Conservation (phyloP, 352 stramenopile genomes). For the Globisporangium recalcitrans region DNA sequence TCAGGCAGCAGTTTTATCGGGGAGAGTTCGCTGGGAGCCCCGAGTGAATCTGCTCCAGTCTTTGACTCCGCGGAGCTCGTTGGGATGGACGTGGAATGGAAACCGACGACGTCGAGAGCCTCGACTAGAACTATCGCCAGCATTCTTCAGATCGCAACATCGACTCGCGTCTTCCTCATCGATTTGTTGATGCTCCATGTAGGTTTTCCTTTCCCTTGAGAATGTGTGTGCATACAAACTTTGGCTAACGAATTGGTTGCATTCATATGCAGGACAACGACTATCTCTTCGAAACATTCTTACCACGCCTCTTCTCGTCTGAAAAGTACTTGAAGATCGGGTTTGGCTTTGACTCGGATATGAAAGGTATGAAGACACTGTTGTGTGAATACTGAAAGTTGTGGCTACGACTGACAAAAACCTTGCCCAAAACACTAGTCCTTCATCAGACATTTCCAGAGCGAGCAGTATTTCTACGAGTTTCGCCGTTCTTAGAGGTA, state of each 20-base stretch:
- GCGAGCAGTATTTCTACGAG: conserved; percentile 25
- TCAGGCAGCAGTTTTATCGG: not conserved
- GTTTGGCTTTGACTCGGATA: conserved; percentile 64
- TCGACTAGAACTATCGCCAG: conserved; percentile 37
- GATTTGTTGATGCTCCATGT: conserved; percentile 59
- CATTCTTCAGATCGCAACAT: conserved; percentile 57
- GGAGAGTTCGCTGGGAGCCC: not conserved
- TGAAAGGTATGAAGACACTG: conserved; percentile 39
- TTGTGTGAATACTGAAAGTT: not conserved
- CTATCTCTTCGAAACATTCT: conserved; percentile 44
- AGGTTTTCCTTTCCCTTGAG: conserved; percentile 7
- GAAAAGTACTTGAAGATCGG: conserved; percentile 42
- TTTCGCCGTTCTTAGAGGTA: conserved; percentile 48
- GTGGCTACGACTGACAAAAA: not conserved
- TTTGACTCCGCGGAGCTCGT: conserved; percentile 18
- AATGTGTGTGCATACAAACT: not conserved
- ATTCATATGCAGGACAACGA: conserved; percentile 27
- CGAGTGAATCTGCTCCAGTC: not conserved
- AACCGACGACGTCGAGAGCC: conserved; percentile 29
- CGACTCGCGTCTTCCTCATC: conserved; percentile 41
- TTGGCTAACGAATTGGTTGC: not conserved
- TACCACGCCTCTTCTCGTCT: conserved; percentile 34
- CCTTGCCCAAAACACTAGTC: conserved; percentile 20
- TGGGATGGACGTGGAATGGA: conserved; percentile 67
- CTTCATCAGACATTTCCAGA: conserved; percentile 66